A percentile compares a stretch with the other conserved stretches of the same genome.
These are phyloP conservation scores for Pichia deserticola DNA, from an alignment of 805 yeast species.

Conservation along the genomic window DNA sequence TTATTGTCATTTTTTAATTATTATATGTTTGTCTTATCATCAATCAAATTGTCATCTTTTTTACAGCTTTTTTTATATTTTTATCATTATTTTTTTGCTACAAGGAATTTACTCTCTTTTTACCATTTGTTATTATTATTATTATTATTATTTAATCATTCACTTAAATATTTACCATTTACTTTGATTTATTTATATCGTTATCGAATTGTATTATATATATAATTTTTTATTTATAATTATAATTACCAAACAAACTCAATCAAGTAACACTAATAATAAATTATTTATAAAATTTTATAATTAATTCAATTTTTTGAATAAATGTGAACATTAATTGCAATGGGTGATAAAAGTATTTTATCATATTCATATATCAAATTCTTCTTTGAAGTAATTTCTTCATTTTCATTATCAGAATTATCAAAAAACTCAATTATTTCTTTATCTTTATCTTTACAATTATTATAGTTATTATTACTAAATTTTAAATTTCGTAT, in stretches of 20 bases:
- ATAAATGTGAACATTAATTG: conserved; percentile 20
- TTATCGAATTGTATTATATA: neutral
- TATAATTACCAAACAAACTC: too few relatives aligned
- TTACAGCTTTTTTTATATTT: neutral
- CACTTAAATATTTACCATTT: too few relatives aligned
- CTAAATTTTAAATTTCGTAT: conserved; percentile 11
- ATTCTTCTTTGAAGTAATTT: conserved; percentile 6
- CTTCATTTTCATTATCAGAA: conserved; percentile 1
- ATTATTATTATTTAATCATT: neutral
- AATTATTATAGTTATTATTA: neutral
- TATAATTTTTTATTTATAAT: neutral
- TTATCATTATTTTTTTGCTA: neutral
- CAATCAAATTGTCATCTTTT: neutral
- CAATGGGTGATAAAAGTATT: conserved; percentile 14
- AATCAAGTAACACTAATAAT: neutral
- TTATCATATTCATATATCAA: conserved; percentile 15
- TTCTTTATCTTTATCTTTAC: neutral
- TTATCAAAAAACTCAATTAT: neutral
- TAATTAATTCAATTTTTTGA: conserved; percentile 9
- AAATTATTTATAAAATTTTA: neutral
- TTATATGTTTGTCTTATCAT: too few relatives aligned
- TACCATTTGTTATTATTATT: neutral
- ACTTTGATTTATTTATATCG: too few relatives aligned
- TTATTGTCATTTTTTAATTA: neutral
- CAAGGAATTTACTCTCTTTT: neutral